Conservation (phyloP, 768 basidiomycete genomes). For the Clitopilus passeckerianus region DNA sequence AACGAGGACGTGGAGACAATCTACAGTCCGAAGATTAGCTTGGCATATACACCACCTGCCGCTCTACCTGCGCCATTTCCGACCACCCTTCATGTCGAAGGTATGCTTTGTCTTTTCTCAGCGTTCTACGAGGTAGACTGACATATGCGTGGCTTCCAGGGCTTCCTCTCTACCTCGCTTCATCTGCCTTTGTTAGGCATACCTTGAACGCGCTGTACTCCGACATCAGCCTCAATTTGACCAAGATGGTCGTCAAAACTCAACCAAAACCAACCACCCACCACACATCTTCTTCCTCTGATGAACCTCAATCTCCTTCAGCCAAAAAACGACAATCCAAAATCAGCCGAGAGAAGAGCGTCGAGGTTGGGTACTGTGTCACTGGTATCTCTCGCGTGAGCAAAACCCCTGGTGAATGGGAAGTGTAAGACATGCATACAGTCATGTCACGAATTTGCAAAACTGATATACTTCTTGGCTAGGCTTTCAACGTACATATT, state of each 20-base stretch:
- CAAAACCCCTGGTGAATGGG: slow-evolving; percentile 61
- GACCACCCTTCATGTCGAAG: slow-evolving; percentile 65
- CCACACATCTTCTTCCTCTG: background rate
- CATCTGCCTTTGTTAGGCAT: slow-evolving; percentile 64
- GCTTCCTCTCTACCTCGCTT: slow-evolving; percentile 66
- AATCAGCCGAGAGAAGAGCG: slow-evolving; percentile 48
- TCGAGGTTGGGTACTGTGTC: slow-evolving; percentile 52
- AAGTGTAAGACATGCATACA: slow-evolving; percentile 47
- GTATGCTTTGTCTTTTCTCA: slow-evolving; percentile 26
- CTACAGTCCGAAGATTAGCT: slow-evolving; percentile 59
- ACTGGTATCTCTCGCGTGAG: slow-evolving; percentile 60
- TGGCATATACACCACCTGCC: slow-evolving; percentile 67
- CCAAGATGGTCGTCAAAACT: slow-evolving; percentile 38
- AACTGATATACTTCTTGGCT: background rate
- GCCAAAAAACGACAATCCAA: slow-evolving; percentile 4
- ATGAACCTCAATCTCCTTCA: background rate
- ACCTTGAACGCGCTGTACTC: slow-evolving; percentile 74
- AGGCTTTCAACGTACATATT: slow-evolving; percentile 74
- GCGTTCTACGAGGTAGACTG: background rate
- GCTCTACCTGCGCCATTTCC: slow-evolving; percentile 68
- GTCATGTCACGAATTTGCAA: background rate
- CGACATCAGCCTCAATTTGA: slow-evolving; percentile 53
- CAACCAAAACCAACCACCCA: slow-evolving; percentile 10
- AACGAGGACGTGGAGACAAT: slow-evolving; percentile 38
- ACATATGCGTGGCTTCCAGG: slow-evolving; percentile 33